A percentile compares a stretch with the other conserved stretches of the same genome.
These are phyloP conservation scores for Backusella luteola DNA, from an alignment of 192 early-diverging fungal species.

Conservation along the genomic window DNA sequence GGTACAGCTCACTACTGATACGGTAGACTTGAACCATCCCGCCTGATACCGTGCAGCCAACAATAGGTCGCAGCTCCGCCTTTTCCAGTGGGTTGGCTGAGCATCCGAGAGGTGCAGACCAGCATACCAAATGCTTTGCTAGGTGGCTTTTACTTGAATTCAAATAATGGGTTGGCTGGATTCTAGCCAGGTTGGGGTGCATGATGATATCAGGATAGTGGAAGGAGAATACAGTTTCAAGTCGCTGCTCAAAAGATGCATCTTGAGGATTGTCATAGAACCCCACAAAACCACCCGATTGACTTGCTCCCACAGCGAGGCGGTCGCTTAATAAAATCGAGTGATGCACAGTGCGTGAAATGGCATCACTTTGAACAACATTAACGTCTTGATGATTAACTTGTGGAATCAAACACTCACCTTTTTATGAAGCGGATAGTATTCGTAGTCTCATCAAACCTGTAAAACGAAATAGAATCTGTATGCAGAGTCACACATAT, in stretches of 20 bases:
- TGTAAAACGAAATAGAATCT: slow-evolving; percentile 27
- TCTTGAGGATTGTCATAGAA: slow-evolving; percentile 6
- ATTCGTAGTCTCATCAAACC: neutral
- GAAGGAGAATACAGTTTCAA: slow-evolving; percentile 19
- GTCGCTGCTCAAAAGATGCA: slow-evolving; percentile 6
- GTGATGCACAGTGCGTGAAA: slow-evolving; percentile 13
- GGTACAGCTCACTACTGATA: neutral
- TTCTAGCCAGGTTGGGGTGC: slow-evolving; percentile 1
- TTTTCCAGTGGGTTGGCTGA: neutral
- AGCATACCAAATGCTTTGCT: neutral
- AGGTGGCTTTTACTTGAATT: neutral
- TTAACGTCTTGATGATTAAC: neutral
- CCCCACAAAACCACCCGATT: slow-evolving; percentile 14
- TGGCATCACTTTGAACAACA: neutral
- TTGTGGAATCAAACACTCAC: neutral
- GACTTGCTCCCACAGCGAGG: neutral
- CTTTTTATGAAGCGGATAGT: slow-evolving; percentile 18
- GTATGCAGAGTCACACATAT: slow-evolving; percentile 22
- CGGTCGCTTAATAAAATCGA: neutral
- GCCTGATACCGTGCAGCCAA: slow-evolving; percentile 19
- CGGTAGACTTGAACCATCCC: slow-evolving; percentile 10
- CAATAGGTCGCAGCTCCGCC: neutral
- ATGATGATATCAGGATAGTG: slow-evolving; percentile 24
- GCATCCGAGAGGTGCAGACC: neutral
- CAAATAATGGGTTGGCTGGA: neutral